Conservation (phyloP, 805 yeast species). For the Zygosaccharomyces rouxii region DNA sequence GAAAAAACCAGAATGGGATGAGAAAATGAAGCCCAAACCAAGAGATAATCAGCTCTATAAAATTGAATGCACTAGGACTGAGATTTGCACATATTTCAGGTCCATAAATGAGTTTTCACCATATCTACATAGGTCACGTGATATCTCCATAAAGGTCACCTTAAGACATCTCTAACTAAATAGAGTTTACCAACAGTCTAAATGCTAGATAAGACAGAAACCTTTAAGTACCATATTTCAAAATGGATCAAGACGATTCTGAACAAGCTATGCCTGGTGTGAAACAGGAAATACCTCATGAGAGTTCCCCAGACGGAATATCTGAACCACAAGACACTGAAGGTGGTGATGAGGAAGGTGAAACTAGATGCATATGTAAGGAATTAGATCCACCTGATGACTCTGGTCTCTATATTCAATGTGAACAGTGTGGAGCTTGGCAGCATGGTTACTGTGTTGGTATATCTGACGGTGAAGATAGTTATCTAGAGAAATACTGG, state of each 20-base stretch:
- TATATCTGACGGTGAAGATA: slow-evolving; percentile 56
- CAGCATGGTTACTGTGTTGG: slow-evolving; percentile 98
- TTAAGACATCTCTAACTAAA: no score
- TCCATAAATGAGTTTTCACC: no score
- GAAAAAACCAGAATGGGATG: no score
- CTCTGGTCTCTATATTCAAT: slow-evolving; percentile 69
- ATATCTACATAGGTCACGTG: no score
- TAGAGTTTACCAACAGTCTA: not conserved
- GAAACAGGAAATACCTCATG: not conserved
- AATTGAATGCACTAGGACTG: no score
- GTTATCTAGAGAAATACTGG: slow-evolving; percentile 90
- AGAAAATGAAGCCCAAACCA: no score
- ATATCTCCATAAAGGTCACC: no score
- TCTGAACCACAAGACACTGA: slow-evolving; percentile 27
- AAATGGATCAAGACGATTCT: not conserved
- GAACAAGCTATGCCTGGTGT: not conserved
- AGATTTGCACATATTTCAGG: no score
- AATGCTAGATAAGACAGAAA: not conserved
- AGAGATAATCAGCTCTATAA: no score
- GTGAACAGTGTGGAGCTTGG: slow-evolving; percentile 93
- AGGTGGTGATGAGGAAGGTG: slow-evolving; percentile 41
- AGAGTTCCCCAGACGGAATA: slow-evolving; percentile 1
- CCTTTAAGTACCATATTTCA: not conserved
- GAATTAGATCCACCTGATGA: slow-evolving; percentile 43
- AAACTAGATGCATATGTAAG: slow-evolving; percentile 44